These are phyloP conservation scores for Gaultheria prostrata DNA, from an alignment of 148 eudicot species.

Conservation along the genomic window DNA sequence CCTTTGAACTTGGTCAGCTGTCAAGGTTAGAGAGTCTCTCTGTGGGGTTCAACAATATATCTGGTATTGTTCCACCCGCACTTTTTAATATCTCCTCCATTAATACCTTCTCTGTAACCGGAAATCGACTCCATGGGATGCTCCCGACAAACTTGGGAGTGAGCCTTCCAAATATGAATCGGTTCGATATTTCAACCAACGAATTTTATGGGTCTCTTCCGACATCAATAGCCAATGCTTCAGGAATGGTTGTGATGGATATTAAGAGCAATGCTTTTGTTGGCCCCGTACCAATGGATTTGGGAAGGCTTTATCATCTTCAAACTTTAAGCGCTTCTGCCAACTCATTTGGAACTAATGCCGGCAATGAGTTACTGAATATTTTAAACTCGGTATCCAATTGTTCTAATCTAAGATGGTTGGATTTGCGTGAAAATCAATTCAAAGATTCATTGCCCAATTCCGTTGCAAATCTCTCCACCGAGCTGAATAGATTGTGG, in stretches of 20 bases:
- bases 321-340: not conserved
- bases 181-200: not conserved
- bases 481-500: not conserved
- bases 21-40: not conserved
- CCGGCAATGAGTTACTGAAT: no score
- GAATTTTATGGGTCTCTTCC: constrained; percentile 22
- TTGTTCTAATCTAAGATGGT: constrained; percentile 14
- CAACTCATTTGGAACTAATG: constrained; percentile 17
- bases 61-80: constrained; percentile 13
- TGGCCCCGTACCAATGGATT: constrained; percentile 7
- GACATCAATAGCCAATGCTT: constrained; percentile 19
- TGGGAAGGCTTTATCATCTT: constrained; percentile 18
- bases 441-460: not conserved
- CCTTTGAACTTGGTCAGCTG: not conserved
- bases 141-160: constrained; percentile 16
- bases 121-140: not conserved
- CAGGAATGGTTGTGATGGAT: not conserved
- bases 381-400: constrained; percentile 1
- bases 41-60: constrained; percentile 3
- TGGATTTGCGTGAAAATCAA: not conserved
- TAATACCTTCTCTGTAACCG: not conserved
- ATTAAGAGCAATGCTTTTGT: not conserved
- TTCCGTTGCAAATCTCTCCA: constrained; percentile 24
- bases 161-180: constrained; percentile 13
- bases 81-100: constrained; percentile 23